Evolutionary conservation across 2,329 filamentous ascomycete species (phyloP).

Genomic region (Aschersonia sp.): DNA sequence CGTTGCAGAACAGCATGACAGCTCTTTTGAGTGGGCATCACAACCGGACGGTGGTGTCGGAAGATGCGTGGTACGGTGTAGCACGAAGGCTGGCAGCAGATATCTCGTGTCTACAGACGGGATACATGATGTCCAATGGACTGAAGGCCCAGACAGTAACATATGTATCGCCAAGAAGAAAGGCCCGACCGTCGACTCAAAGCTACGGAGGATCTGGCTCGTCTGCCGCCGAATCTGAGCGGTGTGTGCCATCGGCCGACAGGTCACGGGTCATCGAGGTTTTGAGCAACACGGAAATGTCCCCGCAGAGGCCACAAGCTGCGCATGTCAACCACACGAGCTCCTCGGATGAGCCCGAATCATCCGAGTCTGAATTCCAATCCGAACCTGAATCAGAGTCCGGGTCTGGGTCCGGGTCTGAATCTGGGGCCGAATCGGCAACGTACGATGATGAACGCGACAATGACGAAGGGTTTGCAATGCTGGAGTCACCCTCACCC

Average conservation of each 20-base stretch:
- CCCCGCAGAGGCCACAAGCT: neutral
- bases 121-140: constrained; percentile 2
- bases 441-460: neutral
- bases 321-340: neutral
- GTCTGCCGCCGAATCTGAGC: neutral
- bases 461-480: neutral
- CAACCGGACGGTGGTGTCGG: constrained; percentile 5
- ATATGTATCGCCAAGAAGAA: neutral
- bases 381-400: neutral
- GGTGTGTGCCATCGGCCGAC: neutral
- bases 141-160: constrained; percentile 2
- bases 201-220: neutral
- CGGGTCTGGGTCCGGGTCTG: neutral
- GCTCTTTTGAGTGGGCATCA: constrained; percentile 1
- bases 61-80: constrained; percentile 6
- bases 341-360: neutral
- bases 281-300: neutral
- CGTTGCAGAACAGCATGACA: constrained; percentile 4
- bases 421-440: neutral
- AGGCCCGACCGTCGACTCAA: neutral
- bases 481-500: neutral
- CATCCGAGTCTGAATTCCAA: too few species aligned
- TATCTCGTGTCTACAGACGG: constrained; percentile 4
- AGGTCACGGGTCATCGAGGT: constrained; percentile 2
- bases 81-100: constrained; percentile 4